Evolutionary conservation across 2,329 filamentous ascomycete genomes (phyloP).

Genomic region (Gaeumannomyces tritici): DNA sequence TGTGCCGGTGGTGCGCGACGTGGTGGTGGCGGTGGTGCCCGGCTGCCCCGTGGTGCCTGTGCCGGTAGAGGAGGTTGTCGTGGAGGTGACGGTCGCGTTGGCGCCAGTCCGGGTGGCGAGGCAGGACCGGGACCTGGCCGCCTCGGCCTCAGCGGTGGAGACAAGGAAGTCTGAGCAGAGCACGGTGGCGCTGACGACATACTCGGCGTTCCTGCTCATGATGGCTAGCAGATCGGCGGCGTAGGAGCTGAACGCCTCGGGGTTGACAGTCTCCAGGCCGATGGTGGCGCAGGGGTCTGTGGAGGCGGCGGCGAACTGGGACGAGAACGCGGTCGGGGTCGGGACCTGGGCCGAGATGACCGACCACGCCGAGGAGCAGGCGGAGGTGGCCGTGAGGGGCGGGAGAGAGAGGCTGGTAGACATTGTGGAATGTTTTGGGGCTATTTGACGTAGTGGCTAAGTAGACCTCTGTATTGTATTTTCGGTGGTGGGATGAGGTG

Average conservation of each 20-base stretch:
- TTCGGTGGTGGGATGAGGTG: neutral
- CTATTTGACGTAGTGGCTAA: neutral
- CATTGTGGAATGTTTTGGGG: neutral
- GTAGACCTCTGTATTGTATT: neutral
- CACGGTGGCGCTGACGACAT: neutral
- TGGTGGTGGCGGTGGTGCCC: neutral
- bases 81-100: neutral
- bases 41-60: neutral
- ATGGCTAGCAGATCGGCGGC: neutral
- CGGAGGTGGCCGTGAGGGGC: neutral
- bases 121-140: neutral
- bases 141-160: neutral
- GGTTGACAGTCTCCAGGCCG: neutral
- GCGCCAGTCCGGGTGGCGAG: neutral
- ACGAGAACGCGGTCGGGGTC: neutral
- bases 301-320: neutral
- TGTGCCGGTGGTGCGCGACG: neutral
- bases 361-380: neutral
- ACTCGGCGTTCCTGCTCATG: neutral
- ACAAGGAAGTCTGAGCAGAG: neutral
- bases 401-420: neutral
- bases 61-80: neutral
- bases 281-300: neutral
- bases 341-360: neutral
- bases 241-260: neutral